These are phyloP conservation scores for Huntiella abstrusa DNA, from an alignment of 2,329 filamentous ascomycete species.

Conservation along the genomic window DNA sequence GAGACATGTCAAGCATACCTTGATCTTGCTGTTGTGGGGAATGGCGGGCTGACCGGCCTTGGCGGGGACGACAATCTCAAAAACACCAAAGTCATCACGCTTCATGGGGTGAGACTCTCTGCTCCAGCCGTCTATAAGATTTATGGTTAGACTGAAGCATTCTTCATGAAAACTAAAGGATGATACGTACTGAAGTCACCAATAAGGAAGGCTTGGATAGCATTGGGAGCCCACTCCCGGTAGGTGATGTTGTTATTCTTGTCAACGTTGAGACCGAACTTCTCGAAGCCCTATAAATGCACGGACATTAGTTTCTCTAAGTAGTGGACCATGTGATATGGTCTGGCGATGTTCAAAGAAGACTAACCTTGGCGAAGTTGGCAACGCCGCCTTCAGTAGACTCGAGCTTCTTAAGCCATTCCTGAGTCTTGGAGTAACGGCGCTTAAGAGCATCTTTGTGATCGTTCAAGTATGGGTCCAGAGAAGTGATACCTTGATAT, in stretches of 20 bases:
- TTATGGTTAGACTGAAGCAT: not conserved
- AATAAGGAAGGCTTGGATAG: constrained; percentile 63
- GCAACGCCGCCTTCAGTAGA: constrained; percentile 74
- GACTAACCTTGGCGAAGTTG: constrained; percentile 61
- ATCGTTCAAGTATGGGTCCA: constrained; percentile 80
- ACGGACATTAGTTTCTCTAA: not conserved
- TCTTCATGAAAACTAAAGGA: not conserved
- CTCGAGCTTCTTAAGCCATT: constrained; percentile 74
- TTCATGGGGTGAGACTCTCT: constrained; percentile 69
- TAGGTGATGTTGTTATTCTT: constrained; percentile 74
- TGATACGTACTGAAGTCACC: constrained; percentile 71
- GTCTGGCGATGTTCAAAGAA: not conserved
- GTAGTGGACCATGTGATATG: not conserved
- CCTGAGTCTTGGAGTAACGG: constrained; percentile 59
- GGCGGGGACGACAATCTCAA: constrained; percentile 61
- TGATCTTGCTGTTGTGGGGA: constrained; percentile 85
- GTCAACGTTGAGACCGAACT: constrained; percentile 68
- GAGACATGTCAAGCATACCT: constrained; percentile 28
- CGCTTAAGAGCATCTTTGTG: constrained; percentile 61
- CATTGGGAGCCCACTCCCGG: constrained; percentile 92
- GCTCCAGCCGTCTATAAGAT: constrained; percentile 59
- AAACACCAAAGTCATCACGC: constrained; percentile 69
- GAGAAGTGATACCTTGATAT: constrained; percentile 53
- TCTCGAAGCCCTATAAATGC: constrained; percentile 52
- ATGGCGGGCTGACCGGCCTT: constrained; percentile 60